Evolutionary conservation across 495 filamentous ascomycete genomes (phyloP), one percentile per base, ranked within the genome.

Genomic region (Hyaloscypha variabilis): DNA sequence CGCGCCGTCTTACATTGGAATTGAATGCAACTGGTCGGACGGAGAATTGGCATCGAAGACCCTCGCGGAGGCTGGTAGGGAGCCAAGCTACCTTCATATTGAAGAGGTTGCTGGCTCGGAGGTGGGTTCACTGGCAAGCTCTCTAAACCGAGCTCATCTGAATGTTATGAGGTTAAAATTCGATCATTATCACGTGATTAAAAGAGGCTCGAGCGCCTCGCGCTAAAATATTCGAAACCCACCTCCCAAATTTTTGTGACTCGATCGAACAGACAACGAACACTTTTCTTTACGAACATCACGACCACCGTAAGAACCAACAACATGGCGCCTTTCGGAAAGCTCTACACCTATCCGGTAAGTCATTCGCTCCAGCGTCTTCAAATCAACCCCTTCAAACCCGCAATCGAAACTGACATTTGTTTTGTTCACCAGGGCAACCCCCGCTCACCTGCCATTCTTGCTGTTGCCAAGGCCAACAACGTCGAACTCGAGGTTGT

Each of bases 391-490:
- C 21, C 10, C 30, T 80, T 61, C 25, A 51, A 42, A 31, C 26
- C 13, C 21, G 56, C 28, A 19, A 46, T 21, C 60, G n/a, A 23
- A 36, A 39, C 70, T 67, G 42, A 69, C 67, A 55, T 67, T 31
- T 58, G 8, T 23, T 36, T 25, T 58, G 8, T 23, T 36, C 58
- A 69, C 55, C 72, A 97, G 95, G 84, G 83, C 72, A 97, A 98
- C 84, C 81, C 88, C 81, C 94, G 95, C 82, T 91, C 92, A 75
- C 93, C 91, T 77, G 85, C 86, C 71, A 88, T 96, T 80, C 84
- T 87, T 74, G 93, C 92, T 73, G 92, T 97, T 72, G 96, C 95
- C 68, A 97, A 97, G 87, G 92, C 90, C 77, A 98, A 98, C 81
- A 87, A 89, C 73, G 85, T 99, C 70, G 91, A 97, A 60, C 73